Evolutionary conservation across 257 asterid species (phyloP).

Genomic region (Perilla frutescens): DNA sequence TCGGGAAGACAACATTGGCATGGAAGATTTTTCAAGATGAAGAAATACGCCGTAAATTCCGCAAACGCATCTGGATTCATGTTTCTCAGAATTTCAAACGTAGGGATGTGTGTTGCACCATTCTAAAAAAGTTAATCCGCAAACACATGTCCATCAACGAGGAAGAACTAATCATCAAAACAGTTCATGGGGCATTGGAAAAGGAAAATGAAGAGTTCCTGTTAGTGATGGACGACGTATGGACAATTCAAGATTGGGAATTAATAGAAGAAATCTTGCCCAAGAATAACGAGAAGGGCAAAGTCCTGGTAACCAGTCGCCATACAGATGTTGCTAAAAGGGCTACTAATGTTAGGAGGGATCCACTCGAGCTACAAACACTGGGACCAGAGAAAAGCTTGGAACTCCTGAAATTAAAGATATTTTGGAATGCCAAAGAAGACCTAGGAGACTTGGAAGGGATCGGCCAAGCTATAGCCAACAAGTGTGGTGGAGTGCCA

Average conservation of each 20-base stretch:
- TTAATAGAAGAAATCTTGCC: not conserved
- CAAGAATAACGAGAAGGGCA: not conserved
- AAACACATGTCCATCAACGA: no score
- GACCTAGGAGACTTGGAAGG: not conserved
- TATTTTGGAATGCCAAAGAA: not conserved
- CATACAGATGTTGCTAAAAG: not conserved
- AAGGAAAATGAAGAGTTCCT: no score
- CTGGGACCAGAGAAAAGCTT: not conserved
- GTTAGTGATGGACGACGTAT: not conserved
- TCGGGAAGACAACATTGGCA: no score
- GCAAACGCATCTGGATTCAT: no score
- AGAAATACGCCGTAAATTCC: no score
- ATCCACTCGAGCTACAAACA: not conserved
- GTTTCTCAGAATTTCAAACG: no score
- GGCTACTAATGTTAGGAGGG: not conserved
- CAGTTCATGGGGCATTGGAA: no score
- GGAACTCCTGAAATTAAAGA: conserved; percentile 3
- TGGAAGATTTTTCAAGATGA: no score
- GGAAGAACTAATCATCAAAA: no score
- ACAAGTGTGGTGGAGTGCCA: not conserved
- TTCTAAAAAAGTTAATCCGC: no score
- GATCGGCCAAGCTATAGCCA: not conserved
- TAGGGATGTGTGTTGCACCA: no score
- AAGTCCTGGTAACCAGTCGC: conserved; percentile 1
- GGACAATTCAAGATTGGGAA: not conserved